Evolutionary conservation across 2,329 filamentous ascomycete species (phyloP), one percentile per base, ranked within the genome.

Genomic region (Diplocarpon rosae): DNA sequence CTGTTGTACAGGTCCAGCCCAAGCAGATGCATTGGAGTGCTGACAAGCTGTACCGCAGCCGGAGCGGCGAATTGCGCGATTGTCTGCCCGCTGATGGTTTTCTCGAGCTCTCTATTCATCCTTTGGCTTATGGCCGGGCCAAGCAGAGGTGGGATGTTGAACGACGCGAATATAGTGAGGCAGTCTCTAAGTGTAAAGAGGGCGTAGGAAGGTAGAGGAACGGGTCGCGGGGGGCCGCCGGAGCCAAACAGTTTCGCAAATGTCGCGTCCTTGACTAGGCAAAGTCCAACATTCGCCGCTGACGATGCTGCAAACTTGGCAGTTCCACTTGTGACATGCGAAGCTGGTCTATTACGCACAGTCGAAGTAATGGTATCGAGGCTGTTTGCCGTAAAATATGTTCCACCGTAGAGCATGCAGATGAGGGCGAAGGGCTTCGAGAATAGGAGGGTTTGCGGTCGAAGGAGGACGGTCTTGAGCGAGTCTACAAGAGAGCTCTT

Each of bases 1-100:
- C 86, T 69, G 61, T 95, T 95, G 62, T 94, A 95, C 49, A 94
- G 56, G 65, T 95, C 88, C 56, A 95, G 60, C 0, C 89, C 89
- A 7, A 92, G 72, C 42, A 95, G 66, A 65, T 95, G 89, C 61
- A 93, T 67, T 1, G 89, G 88, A 11, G 89, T 95, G 49, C 80
- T 86, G 42, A 85, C 54, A 37, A 93, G 61, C 66, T 95, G 89
- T 39, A 92, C 76, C 12, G 76, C 71, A 1, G 87, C 88, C 0
- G 88, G 88, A 10, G 85, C 85, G 1, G 78, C 62, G 59, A 94
- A 92, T 64, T 95, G 88, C 20, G 86, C 85, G 3, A 83, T 54
- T 0, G 76, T 78, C 52, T 72, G 65, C n/a, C 76, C 76, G 15
- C 67, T 71, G 27, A 77, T 51, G 15, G 48, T 56, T 39, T 59